phyloP scores from a whole-genome alignment of 176 grass and related monocot genomes.

The Carex myosuroides region DNA sequence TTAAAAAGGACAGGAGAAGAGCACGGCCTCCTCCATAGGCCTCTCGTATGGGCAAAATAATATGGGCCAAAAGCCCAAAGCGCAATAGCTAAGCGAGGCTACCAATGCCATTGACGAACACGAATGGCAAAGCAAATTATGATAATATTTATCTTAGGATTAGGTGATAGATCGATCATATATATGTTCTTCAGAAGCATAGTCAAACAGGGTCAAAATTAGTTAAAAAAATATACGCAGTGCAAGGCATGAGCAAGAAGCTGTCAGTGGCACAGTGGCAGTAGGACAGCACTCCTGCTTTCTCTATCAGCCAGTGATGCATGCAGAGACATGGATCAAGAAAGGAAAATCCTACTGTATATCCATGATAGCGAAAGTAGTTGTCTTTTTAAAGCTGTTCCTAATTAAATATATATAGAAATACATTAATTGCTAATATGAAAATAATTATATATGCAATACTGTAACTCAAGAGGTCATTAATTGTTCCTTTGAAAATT shows the following conservation, averaged over 20 bases:
- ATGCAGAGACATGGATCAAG: neutral
- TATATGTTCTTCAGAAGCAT: neutral
- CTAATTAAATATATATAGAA: neutral
- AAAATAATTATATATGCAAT: neutral
- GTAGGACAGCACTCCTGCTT: neutral
- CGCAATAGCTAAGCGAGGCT: no score
- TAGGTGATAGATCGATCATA: neutral
- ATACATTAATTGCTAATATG: neutral
- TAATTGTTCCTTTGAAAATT: neutral
- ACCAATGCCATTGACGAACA: no score
- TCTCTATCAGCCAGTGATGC: neutral
- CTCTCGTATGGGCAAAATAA: no score
- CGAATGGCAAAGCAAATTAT: no score
- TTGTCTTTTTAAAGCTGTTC: neutral
- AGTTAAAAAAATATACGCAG: neutral
- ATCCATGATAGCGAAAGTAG: neutral
- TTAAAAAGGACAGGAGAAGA: no score
- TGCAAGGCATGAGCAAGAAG: neutral
- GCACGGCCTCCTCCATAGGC: no score
- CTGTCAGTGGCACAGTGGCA: neutral
- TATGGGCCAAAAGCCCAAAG: no score
- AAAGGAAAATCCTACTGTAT: slow-evolving; percentile 16
- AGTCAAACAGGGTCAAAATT: neutral
- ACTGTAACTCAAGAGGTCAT: neutral
- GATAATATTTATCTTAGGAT: no score